Percentiles rank a stretch among this genome's conserved stretches.
Conservation (phyloP, 192 early-diverging fungal genomes). For the Kickxella alabastrina region DNA sequence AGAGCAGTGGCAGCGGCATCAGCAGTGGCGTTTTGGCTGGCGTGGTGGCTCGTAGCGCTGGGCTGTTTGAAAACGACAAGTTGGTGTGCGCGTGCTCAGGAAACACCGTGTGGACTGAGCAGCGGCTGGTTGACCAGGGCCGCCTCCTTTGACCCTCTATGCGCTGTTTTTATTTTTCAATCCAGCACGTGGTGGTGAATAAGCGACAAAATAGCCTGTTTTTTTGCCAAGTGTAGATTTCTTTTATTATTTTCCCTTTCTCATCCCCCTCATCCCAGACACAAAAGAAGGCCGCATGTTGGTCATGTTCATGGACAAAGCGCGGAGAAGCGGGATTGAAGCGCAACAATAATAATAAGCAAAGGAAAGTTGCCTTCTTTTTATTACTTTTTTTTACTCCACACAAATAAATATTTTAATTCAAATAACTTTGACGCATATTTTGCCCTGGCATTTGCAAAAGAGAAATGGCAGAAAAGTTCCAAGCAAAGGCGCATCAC, state of each 20-base stretch:
- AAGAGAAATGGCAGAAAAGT: slow-evolving; percentile 31
- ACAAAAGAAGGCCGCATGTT: neutral
- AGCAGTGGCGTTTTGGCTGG: slow-evolving; percentile 73
- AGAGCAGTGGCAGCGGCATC: slow-evolving; percentile 48
- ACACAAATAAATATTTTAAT: no score
- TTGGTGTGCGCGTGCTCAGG: slow-evolving; percentile 82
- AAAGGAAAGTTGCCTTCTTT: neutral
- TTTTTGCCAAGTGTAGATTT: no score
- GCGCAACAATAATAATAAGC: no score
- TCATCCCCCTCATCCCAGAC: neutral
- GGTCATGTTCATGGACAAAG: no score
- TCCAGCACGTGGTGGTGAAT: no score
- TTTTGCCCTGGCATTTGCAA: no score
- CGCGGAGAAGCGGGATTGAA: neutral
- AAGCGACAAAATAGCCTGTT: no score
- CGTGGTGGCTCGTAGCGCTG: slow-evolving; percentile 84
- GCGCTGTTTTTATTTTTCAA: no score
- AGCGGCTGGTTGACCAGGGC: slow-evolving; percentile 38
- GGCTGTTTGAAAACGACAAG: slow-evolving; percentile 87
- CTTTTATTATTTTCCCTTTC: neutral
- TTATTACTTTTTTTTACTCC: slow-evolving; percentile 12
- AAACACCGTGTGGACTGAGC: slow-evolving; percentile 86
- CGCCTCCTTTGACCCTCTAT: slow-evolving; percentile 22
- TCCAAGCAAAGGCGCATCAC: slow-evolving; percentile 31
- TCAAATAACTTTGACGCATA: no score